phyloP scores from a whole-genome alignment of 768 basidiomycete species.

The Calvatia gigantea region DNA sequence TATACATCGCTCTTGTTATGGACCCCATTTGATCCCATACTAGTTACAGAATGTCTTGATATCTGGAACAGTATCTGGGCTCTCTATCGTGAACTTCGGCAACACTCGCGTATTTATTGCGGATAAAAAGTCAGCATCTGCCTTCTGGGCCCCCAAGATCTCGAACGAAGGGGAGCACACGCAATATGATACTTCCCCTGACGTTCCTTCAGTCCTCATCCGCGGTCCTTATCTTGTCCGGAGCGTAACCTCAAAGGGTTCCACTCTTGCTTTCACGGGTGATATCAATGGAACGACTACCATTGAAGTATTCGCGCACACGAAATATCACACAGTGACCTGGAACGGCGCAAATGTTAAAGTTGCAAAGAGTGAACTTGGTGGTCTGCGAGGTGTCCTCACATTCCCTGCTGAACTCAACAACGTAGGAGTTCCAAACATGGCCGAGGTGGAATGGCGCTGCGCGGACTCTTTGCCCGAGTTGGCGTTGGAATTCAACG shows the following conservation, averaged over 20 bases:
- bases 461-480: conserved; percentile 65
- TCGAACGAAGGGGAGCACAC: conserved; percentile 16
- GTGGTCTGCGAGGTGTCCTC: conserved; percentile 21
- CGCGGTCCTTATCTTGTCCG: conserved; percentile 34
- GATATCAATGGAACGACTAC: conserved; percentile 51
- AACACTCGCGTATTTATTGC: conserved; percentile 49
- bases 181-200: conserved; percentile 26
- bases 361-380: conserved; percentile 24
- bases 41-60: conserved; percentile 34
- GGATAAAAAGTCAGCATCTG: conserved; percentile 54
- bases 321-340: conserved; percentile 36
- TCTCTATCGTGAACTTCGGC: conserved; percentile 39
- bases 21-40: too few species aligned
- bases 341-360: conserved; percentile 56
- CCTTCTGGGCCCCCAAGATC: conserved; percentile 61
- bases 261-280: conserved; percentile 34
- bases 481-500: conserved; percentile 46
- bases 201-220: conserved; percentile 26
- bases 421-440: conserved; percentile 30
- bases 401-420: conserved; percentile 23
- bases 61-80: conserved; percentile 36
- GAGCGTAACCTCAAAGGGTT: conserved; percentile 21
- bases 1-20: background rate
- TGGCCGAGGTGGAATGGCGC: conserved; percentile 46
- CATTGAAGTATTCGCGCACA: conserved; percentile 53